Base-by-base conservation (phyloP, 495 filamentous ascomycete species). In the Haplographium delicatum region DNA sequence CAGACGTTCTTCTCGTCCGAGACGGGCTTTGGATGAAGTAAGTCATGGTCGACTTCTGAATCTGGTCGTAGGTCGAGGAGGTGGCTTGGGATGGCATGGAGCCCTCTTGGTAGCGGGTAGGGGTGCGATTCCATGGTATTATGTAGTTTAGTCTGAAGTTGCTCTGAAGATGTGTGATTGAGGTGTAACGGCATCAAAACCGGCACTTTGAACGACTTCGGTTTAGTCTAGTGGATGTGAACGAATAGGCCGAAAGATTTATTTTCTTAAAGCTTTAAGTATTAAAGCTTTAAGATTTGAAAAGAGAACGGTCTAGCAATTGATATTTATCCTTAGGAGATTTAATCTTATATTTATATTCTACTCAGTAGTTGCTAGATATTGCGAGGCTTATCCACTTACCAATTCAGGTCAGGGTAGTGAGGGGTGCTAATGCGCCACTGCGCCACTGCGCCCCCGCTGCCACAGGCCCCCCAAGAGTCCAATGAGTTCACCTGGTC, bases 1-100 rank as follows among this genome's bases (percentile, higher is more conserved):
- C 71, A 79, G n/a, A 78, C 59, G 45, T 79, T 79, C 52, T 77
- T 79, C 44, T 68, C 65, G 25, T 50, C 50, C 6, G 62, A 65
- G 22, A 76, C 60, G 5, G 71, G 70, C 30, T 40, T 39, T 2
- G 75, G 68, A 50, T 74, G 61, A 0, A 65, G 31, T 25, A 78
- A 55, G n/a, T 64, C 64, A 30, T 63, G 31, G 58, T 78, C 73
- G 24, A 78, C 59, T 48, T 71, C 64, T 11, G 60, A 52, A 37
- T 79, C 74, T 3, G 73, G 54, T 24, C 74, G 70, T 4, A 67
- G 57, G 49, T 80, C 74, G 26, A 74, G 37, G 16, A 62, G 46
- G 13, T 61, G 49, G 15, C 27, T n/a, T 16, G 65, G 60, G n/a
- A 70, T 65, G 18, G 39, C 47, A 27, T 68, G 58, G 47, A 65